These are phyloP conservation scores for Lithospermum erythrorhizon DNA, from an alignment of 257 asterid species.

Conservation along the genomic window DNA sequence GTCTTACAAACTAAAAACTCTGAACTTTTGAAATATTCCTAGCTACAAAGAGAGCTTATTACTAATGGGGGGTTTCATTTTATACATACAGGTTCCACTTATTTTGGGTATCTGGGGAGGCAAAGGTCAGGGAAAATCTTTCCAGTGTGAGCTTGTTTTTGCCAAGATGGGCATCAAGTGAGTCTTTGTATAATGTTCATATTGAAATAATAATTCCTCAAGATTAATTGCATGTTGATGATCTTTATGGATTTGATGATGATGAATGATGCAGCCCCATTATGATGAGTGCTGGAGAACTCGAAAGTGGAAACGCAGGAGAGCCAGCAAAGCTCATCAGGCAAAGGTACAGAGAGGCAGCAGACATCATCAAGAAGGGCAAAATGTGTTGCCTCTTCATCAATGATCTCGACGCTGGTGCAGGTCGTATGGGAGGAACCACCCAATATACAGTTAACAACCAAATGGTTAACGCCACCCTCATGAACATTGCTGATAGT, in stretches of 20 bases:
- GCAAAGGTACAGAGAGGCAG: slow-evolving; percentile 73
- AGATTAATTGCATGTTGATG: neutral
- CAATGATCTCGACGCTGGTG: slow-evolving; percentile 88
- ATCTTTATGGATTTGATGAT: slow-evolving; percentile 2
- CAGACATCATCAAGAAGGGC: slow-evolving; percentile 68
- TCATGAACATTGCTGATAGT: slow-evolving; percentile 87
- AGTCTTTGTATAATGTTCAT: slow-evolving; percentile 7
- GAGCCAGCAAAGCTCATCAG: slow-evolving; percentile 63
- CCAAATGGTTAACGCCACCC: slow-evolving; percentile 91
- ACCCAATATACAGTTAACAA: slow-evolving; percentile 89
- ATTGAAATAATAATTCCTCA: neutral
- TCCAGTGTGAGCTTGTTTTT: slow-evolving; percentile 85
- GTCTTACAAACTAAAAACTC: slow-evolving; percentile 11
- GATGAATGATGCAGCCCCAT: slow-evolving; percentile 44
- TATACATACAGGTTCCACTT: slow-evolving; percentile 45
- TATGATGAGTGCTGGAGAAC: slow-evolving; percentile 87
- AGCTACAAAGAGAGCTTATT: no score
- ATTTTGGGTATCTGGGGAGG: slow-evolving; percentile 96
- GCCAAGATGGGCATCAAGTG: slow-evolving; percentile 84
- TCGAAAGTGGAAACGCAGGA: slow-evolving; percentile 66
- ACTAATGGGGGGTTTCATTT: neutral
- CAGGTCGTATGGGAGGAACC: slow-evolving; percentile 83
- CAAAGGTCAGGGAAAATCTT: slow-evolving; percentile 89
- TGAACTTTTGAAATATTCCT: neutral
- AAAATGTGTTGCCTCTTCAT: slow-evolving; percentile 79